phyloP scores from a whole-genome alignment of 2,329 filamentous ascomycete genomes.

The Monosporascus sp. region DNA sequence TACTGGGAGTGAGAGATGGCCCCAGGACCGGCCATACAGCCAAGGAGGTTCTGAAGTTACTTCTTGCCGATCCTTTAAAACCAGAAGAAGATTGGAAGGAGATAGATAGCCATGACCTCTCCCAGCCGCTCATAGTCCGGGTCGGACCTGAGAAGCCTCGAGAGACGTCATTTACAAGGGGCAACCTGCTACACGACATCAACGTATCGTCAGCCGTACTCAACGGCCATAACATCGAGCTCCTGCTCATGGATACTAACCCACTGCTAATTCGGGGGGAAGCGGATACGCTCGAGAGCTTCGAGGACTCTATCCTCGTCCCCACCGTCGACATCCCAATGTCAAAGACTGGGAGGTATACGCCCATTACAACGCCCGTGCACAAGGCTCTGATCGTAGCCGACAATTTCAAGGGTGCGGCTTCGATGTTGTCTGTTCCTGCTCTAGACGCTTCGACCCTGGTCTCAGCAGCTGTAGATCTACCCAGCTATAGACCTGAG shows the following conservation, averaged over 20 bases:
- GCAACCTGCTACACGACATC: conserved; percentile 51
- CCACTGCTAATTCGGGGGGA: conserved; percentile 40
- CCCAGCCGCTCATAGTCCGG: conserved; percentile 59
- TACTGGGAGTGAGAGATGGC: conserved; percentile 43
- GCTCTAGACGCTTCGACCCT: conserved; percentile 32
- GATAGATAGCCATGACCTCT: conserved; percentile 45
- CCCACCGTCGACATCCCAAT: conserved; percentile 67
- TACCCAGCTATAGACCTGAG: conserved; percentile 39
- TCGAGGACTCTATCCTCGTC: conserved; percentile 66
- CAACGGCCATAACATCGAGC: conserved; percentile 57
- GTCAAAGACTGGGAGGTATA: conserved; percentile 58
- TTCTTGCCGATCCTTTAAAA: conserved; percentile 65
- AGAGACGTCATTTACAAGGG: conserved; percentile 32
- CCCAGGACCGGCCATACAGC: conserved; percentile 42
- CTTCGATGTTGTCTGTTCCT: conserved; percentile 43
- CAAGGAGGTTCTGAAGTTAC: conserved; percentile 60
- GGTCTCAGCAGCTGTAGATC: conserved; percentile 53
- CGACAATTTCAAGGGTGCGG: conserved; percentile 64
- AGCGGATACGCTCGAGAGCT: conserved; percentile 32
- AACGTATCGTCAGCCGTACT: conserved; percentile 58
- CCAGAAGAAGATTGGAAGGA: conserved; percentile 55
- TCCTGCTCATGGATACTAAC: conserved; percentile 52
- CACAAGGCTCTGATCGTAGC: conserved; percentile 75
- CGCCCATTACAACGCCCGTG: conserved; percentile 72
- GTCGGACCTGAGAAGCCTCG: conserved; percentile 34